Percentiles rank a stretch among this genome's conserved stretches.
phyloP scores from a whole-genome alignment of 495 filamentous ascomycete species.

The Extremus antarcticus region DNA sequence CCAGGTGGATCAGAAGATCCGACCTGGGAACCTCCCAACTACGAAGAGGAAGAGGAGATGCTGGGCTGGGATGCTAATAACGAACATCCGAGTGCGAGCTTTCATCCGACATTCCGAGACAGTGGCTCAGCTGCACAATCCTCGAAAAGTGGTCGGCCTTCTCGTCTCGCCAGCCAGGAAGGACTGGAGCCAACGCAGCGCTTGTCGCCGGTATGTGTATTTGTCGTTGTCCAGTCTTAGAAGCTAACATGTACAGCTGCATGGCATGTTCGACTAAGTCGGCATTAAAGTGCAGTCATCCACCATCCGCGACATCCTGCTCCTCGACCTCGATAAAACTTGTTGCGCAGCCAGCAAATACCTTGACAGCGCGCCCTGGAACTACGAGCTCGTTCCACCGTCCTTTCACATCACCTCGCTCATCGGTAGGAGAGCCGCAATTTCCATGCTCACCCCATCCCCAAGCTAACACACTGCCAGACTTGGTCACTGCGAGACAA shows the following conservation, averaged over 20 bases:
- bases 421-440: slow-evolving; percentile 58
- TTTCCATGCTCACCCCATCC: slow-evolving; percentile 98
- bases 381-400: slow-evolving; percentile 38
- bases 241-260: slow-evolving; percentile 32
- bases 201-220: slow-evolving; percentile 42
- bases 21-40: slow-evolving; percentile 63
- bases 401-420: slow-evolving; percentile 53
- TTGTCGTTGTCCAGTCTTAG: not conserved
- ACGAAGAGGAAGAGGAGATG: slow-evolving; percentile 50
- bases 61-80: slow-evolving; percentile 74
- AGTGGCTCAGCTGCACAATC: slow-evolving; percentile 23
- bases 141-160: slow-evolving; percentile 3
- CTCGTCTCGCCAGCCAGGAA: slow-evolving; percentile 24
- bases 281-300: not conserved
- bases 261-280: slow-evolving; percentile 41
- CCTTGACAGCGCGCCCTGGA: slow-evolving; percentile 29
- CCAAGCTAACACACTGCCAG: slow-evolving; percentile 58
- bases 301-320: not conserved
- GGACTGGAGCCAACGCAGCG: slow-evolving; percentile 55
- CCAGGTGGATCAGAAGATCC: slow-evolving; percentile 59
- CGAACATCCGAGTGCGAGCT: slow-evolving; percentile 28
- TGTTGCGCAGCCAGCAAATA: slow-evolving; percentile 82
- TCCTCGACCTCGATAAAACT: slow-evolving; percentile 52
- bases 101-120: slow-evolving; percentile 31
- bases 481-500: slow-evolving; percentile 52